A percentile compares a stretch with the other conserved stretches of the same genome.
phyloP scores from a whole-genome alignment of 306 rosid species.

The Gleditsia sinensis region DNA sequence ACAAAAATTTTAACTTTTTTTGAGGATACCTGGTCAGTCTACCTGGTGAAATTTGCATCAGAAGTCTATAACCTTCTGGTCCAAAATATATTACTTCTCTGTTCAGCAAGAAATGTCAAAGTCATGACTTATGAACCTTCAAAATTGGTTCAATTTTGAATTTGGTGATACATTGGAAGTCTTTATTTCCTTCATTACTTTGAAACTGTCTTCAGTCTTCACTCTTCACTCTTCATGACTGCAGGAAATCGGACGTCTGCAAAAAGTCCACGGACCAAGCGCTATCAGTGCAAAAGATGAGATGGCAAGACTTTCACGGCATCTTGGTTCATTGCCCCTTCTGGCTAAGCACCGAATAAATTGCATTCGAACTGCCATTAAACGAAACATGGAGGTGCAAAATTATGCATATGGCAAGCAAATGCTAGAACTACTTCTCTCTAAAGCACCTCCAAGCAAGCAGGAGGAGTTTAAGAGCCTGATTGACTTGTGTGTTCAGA shows the following conservation, averaged over 20 bases:
- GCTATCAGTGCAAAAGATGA: conserved; percentile 97
- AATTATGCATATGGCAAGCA: conserved; percentile 87
- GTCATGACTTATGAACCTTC: background rate
- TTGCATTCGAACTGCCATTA: conserved; percentile 94
- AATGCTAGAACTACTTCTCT: conserved; percentile 89
- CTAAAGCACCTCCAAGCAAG: conserved; percentile 90
- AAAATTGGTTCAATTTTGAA: conserved; percentile 5
- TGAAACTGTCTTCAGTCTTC: conserved; percentile 28
- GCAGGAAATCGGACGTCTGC: conserved; percentile 97
- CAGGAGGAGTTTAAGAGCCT: conserved; percentile 94
- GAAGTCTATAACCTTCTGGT: conserved; percentile 2
- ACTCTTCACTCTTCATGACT: background rate
- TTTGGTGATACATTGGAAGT: background rate
- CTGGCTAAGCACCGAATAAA: conserved; percentile 92
- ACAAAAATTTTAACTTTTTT: conserved; percentile 15
- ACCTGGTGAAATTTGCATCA: conserved; percentile 1
- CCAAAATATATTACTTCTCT: conserved; percentile 9
- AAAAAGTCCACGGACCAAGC: conserved; percentile 83
- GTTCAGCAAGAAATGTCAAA: background rate
- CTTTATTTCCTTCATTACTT: conserved; percentile 14
- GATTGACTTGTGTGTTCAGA: conserved; percentile 82
- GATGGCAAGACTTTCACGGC: conserved; percentile 98
- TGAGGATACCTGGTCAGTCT: background rate
- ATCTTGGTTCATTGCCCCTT: conserved; percentile 95
- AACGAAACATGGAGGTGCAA: conserved; percentile 96